Evolutionary conservation across 306 rosid genomes (phyloP).

Genomic region (Crataegus laevigata): DNA sequence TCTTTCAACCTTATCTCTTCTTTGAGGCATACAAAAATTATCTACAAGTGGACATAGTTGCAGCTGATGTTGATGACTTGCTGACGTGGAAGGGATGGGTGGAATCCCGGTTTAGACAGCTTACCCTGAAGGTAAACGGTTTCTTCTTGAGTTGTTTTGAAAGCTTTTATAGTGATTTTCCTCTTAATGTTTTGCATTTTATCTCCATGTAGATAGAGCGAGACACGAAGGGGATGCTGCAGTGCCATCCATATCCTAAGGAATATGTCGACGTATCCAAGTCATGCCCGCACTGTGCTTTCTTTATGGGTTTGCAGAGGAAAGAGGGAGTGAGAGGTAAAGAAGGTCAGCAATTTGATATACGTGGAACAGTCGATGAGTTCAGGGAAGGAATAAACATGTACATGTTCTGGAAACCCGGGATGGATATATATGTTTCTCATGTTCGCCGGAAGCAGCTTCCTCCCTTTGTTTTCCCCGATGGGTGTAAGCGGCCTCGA

Average conservation of each 20-base stretch:
- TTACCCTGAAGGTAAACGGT: conserved; percentile 66
- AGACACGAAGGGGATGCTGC: conserved; percentile 87
- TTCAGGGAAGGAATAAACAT: conserved; percentile 73
- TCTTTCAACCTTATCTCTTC: conserved; percentile 71
- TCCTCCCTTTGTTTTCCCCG: conserved; percentile 84
- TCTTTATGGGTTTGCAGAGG: conserved; percentile 98
- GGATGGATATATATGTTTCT: conserved; percentile 89
- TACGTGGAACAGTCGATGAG: conserved; percentile 94
- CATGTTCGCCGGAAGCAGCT: conserved; percentile 97
- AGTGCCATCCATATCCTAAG: conserved; percentile 92
- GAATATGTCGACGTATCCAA: conserved; percentile 69
- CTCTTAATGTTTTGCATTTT: conserved; percentile 5
- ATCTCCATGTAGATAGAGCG: conserved; percentile 74
- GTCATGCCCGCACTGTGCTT: conserved; percentile 80
- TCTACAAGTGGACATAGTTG: conserved; percentile 84
- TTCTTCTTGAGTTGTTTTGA: neutral
- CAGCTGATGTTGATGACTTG: conserved; percentile 70
- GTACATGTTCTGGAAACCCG: conserved; percentile 83
- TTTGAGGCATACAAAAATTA: conserved; percentile 93
- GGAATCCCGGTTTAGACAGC: conserved; percentile 85
- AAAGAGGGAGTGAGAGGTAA: conserved; percentile 92
- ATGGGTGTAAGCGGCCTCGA: conserved; percentile 66
- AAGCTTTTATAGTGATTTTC: neutral
- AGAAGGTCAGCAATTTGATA: conserved; percentile 95
- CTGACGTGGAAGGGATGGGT: conserved; percentile 97